Base-by-base conservation (phyloP, 1,284 basidiomycete genomes). In the Apiotrichum sp. region DNA sequence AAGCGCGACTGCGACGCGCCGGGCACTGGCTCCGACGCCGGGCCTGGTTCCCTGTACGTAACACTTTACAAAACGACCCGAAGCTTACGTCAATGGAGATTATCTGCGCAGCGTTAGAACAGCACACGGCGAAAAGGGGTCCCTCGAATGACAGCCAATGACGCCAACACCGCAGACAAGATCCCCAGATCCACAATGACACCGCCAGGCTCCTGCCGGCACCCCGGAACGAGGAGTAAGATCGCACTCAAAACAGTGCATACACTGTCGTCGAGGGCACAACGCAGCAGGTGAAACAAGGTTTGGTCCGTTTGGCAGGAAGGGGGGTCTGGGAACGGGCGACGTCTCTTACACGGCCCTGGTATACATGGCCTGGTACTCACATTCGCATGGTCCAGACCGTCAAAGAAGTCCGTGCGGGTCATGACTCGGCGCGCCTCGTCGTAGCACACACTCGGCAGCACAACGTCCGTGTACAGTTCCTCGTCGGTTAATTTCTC, bases 371-470 rank as follows among this genome's bases (percentile, higher is more conserved):
- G 22, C 22, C 22, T 22, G 22, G 7, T 6, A 65, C 73, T 61
- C 53, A 77, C 74, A 63, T 77, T 75, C 38, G 65, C 62, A 47
- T 75, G 70, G 62, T 78, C 75, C n/a, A 77, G 61, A 1, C 67
- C 69, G 70, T 87, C 86, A 59, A 91, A 75, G 68, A 88, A 91
- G 72, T 90, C 89, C 3, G 87, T 78, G 34, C 88, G 78, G 0
- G 88, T 90, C 88, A 89, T 90, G 51, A 91, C 84, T 68, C 86
- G 64, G 43, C 75, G 62, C 8, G 72, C 75, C 31, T 73, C 71
- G 50, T 71, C 70, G 52, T 67, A 76, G n/a, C 71, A 65, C 13
- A 73, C 71, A 16, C 62, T 62, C 3, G 72, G 71, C 8, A 71
- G 44, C 22, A 65, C 59, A 4, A 69, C 38, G 50, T 74, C 71